A percentile compares a stretch with the other conserved stretches of the same genome.
These are phyloP conservation scores for Boletus eberwhitei DNA, from an alignment of 768 basidiomycete genomes.

Conservation along the genomic window DNA sequence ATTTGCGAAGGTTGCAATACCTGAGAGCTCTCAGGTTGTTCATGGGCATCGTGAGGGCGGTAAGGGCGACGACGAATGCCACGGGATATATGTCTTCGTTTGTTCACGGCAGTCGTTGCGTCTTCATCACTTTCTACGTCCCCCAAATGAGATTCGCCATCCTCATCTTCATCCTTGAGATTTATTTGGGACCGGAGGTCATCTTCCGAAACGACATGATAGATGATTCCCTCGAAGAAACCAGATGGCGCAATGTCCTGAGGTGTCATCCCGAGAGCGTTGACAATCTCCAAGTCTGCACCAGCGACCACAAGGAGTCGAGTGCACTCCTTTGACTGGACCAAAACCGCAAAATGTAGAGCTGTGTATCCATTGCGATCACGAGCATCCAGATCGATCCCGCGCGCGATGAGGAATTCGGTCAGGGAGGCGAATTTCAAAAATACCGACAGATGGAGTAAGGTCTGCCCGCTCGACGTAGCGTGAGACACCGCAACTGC, in stretches of 20 bases:
- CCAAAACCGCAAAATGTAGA: conserved; percentile 78
- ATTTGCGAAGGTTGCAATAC: neutral
- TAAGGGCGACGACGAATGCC: conserved; percentile 30
- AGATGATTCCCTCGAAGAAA: conserved; percentile 41
- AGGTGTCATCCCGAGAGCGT: conserved; percentile 66
- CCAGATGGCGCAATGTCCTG: conserved; percentile 51
- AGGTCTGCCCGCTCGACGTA: conserved; percentile 73
- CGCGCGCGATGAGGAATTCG: conserved; percentile 65
- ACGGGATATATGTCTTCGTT: conserved; percentile 34
- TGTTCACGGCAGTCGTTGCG: conserved; percentile 29
- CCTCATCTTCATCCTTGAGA: conserved; percentile 41
- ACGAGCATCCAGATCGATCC: conserved; percentile 75
- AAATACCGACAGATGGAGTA: conserved; percentile 84
- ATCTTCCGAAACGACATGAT: conserved; percentile 15
- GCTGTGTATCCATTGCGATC: conserved; percentile 92
- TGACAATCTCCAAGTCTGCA: conserved; percentile 75
- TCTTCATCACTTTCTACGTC: conserved; percentile 70
- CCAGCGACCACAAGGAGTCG: conserved; percentile 71
- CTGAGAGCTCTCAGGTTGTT: conserved; percentile 6
- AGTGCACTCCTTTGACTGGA: conserved; percentile 59
- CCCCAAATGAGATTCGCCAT: conserved; percentile 62
- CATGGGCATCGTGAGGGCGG: conserved; percentile 16
- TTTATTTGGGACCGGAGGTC: conserved; percentile 21
- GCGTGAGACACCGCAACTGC: conserved; percentile 64
- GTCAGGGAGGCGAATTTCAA: conserved; percentile 72